A percentile compares a stretch with the other conserved stretches of the same genome.
Conservation (phyloP, 2,329 filamentous ascomycete genomes). For the Fonsecaea erecta region DNA sequence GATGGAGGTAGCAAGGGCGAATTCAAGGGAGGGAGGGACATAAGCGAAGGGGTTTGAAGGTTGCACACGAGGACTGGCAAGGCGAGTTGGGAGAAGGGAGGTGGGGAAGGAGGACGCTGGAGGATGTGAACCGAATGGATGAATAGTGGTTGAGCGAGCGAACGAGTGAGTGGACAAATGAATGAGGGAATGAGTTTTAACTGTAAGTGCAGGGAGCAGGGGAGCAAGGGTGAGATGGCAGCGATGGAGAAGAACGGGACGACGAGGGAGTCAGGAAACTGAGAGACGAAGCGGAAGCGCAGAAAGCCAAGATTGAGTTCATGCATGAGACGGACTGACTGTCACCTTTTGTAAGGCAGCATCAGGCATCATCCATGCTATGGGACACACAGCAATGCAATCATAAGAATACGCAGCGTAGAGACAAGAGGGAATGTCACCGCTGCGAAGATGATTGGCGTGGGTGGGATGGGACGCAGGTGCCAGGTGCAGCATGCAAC, state of each 20-base stretch:
- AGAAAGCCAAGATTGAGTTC: background rate
- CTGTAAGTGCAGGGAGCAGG: background rate
- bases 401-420: too few relatives aligned
- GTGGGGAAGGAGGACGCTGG: background rate
- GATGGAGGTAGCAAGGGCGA: background rate
- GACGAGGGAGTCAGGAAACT: background rate
- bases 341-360: background rate
- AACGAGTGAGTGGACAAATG: background rate
- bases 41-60: constrained; percentile 9
- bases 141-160: background rate
- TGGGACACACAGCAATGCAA: background rate
- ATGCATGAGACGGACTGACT: background rate
- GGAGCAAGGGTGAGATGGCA: background rate
- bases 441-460: background rate
- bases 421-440: background rate
- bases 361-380: background rate
- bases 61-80: constrained; percentile 10
- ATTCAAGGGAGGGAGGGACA: background rate
- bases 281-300: background rate
- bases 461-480: background rate
- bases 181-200: background rate
- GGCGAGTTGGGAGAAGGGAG: background rate
- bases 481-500: background rate
- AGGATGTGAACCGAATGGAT: background rate
- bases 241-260: background rate